Evolutionary conservation across 495 filamentous ascomycete species (phyloP).

Genomic region (Cetradonia linearis): DNA sequence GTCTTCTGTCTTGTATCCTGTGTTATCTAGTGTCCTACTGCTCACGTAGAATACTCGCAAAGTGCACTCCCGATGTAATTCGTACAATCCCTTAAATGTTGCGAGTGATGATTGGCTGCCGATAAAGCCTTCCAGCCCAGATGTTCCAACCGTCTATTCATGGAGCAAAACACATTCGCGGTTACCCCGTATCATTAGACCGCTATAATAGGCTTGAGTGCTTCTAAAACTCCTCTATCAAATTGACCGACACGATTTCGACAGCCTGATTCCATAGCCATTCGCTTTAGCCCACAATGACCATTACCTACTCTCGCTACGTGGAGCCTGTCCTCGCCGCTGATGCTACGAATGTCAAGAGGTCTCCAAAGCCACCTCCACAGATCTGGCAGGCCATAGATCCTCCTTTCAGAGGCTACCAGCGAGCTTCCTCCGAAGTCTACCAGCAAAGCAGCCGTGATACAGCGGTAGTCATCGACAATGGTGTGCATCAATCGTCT

Average conservation of each 20-base stretch:
- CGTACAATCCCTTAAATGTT: neutral
- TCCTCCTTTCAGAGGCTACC: constrained; percentile 65
- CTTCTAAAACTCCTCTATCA: no score
- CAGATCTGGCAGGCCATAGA: constrained; percentile 52
- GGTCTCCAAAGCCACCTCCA: constrained; percentile 39
- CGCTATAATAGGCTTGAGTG: no score
- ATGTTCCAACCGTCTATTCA: neutral
- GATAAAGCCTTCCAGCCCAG: neutral
- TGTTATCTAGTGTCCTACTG: neutral
- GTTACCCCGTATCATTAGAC: no score
- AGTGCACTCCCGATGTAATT: neutral
- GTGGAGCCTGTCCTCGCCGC: constrained; percentile 31
- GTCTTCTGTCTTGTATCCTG: neutral
- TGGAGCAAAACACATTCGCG: neutral
- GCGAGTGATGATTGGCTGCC: neutral
- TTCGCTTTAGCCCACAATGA: constrained; percentile 32
- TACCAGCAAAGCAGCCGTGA: constrained; percentile 49
- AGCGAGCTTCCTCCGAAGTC: constrained; percentile 56
- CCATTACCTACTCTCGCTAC: constrained; percentile 39
- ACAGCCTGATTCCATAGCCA: neutral
- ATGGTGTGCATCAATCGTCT: constrained; percentile 48
- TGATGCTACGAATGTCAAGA: constrained; percentile 30
- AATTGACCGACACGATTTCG: neutral
- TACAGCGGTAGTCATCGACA: constrained; percentile 92
- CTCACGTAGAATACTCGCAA: neutral